Percentiles rank a stretch among this genome's conserved stretches.
phyloP scores from a whole-genome alignment of 352 stramenopile species.

The Phytopythium vexans region DNA sequence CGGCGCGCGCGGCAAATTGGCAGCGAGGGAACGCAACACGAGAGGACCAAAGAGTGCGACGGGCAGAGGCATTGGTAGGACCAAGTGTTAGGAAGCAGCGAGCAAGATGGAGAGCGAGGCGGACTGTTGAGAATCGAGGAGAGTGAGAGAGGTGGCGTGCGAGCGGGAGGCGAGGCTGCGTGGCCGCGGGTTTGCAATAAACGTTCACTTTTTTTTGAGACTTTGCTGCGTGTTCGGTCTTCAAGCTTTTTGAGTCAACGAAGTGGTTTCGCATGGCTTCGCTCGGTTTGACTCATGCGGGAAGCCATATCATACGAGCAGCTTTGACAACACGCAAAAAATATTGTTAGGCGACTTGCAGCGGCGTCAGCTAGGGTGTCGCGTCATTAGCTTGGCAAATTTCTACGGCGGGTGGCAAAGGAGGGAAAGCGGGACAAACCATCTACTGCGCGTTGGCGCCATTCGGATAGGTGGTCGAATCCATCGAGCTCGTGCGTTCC shows the following conservation, averaged over 20 bases:
- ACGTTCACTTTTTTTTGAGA: conserved; percentile 9
- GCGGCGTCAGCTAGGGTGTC: too few relatives aligned
- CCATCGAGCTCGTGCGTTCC: conserved; percentile 53
- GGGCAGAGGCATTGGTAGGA: conserved; percentile 30
- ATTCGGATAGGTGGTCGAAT: conserved; percentile 16
- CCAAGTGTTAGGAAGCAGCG: conserved; percentile 31
- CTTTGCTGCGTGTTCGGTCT: neutral
- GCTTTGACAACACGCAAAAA: too few relatives aligned
- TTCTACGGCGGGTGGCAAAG: too few relatives aligned
- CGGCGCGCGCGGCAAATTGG: neutral
- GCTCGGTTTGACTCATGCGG: too few relatives aligned
- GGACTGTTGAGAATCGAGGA: conserved; percentile 12
- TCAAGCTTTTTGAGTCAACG: conserved; percentile 7
- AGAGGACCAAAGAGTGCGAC: conserved; percentile 26
- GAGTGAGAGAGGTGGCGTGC: conserved; percentile 11
- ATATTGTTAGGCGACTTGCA: too few relatives aligned
- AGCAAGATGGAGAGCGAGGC: conserved; percentile 27
- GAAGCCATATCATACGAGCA: too few relatives aligned
- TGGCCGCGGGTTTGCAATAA: conserved; percentile 12
- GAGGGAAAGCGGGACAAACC: too few relatives aligned
- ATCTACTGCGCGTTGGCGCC: conserved; percentile 11
- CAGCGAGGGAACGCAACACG: conserved; percentile 14
- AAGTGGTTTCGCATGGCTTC: conserved; percentile 8
- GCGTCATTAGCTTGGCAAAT: too few relatives aligned
- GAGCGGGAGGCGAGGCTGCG: conserved; percentile 16